These are phyloP conservation scores for Apiospora marii DNA, from an alignment of 2,329 filamentous ascomycete genomes.

Conservation along the genomic window DNA sequence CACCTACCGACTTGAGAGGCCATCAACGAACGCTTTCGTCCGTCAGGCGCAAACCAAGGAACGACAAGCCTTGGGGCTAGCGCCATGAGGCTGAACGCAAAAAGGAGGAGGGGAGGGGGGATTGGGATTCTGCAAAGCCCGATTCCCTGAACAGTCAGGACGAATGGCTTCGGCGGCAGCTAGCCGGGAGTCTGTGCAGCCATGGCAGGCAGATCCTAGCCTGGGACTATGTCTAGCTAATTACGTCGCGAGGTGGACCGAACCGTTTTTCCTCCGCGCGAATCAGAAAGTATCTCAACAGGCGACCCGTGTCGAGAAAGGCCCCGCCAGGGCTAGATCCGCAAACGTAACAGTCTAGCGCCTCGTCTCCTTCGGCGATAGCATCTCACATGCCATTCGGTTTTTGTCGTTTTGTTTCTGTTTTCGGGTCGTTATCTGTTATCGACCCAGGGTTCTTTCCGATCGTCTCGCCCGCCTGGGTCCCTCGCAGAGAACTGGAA, in stretches of 20 bases:
- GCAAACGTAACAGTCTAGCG: too few species aligned
- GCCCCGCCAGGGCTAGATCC: too few species aligned
- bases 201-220: not conserved
- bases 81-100: not conserved
- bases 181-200: not conserved
- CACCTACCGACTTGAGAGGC: too few species aligned
- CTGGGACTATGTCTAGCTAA: not conserved
- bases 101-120: not conserved
- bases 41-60: too few species aligned
- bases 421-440: too few species aligned
- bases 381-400: too few species aligned
- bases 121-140: not conserved
- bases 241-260: not conserved
- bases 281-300: not conserved
- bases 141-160: not conserved
- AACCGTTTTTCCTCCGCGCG: not conserved
- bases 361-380: too few species aligned
- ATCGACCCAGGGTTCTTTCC: too few species aligned
- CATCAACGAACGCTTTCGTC: too few species aligned
- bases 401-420: too few species aligned
- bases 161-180: not conserved
- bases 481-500: too few species aligned
- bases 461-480: too few species aligned
- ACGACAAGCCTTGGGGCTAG: not conserved
- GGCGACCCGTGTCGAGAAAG: not conserved